Evolutionary conservation across 1,139 yeast species (phyloP).

Genomic region (Scheffersomyces insectosa): DNA sequence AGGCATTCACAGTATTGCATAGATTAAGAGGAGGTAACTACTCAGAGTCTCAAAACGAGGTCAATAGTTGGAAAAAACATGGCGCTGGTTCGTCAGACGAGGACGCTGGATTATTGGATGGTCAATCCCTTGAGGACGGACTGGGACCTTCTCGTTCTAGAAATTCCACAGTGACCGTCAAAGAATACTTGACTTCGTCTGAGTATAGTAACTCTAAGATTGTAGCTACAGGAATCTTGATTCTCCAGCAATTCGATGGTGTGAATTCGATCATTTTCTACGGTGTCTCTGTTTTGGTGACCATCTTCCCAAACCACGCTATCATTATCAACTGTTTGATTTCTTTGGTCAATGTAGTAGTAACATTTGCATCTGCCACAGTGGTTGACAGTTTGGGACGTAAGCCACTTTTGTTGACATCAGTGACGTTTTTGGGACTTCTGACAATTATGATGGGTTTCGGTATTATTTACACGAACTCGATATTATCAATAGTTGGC

Average conservation of each 20-base stretch:
- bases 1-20: slow-evolving; percentile 39
- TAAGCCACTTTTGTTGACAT: slow-evolving; percentile 64
- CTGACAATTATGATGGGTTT: slow-evolving; percentile 63
- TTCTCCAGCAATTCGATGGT: slow-evolving; percentile 92
- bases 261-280: slow-evolving; percentile 89
- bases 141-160: slow-evolving; percentile 6
- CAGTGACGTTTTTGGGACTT: slow-evolving; percentile 70
- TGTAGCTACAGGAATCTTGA: slow-evolving; percentile 72
- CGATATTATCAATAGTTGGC: slow-evolving; percentile 60
- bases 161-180: slow-evolving; percentile 23
- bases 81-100: slow-evolving; percentile 4
- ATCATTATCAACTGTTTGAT: slow-evolving; percentile 71
- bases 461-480: slow-evolving; percentile 56
- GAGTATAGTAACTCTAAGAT: slow-evolving; percentile 58
- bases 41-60: slow-evolving; percentile 36
- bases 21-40: slow-evolving; percentile 45
- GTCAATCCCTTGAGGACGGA: slow-evolving; percentile 18
- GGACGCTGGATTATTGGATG: slow-evolving; percentile 4
- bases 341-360: slow-evolving; percentile 67
- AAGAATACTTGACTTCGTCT: slow-evolving; percentile 50
- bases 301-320: slow-evolving; percentile 69
- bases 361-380: slow-evolving; percentile 72
- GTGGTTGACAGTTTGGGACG: slow-evolving; percentile 76
- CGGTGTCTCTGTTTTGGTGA: slow-evolving; percentile 79
- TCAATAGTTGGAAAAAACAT: slow-evolving; percentile 32